Base-by-base conservation (phyloP, 2,329 filamentous ascomycete species). In the Venturia carpophila region DNA sequence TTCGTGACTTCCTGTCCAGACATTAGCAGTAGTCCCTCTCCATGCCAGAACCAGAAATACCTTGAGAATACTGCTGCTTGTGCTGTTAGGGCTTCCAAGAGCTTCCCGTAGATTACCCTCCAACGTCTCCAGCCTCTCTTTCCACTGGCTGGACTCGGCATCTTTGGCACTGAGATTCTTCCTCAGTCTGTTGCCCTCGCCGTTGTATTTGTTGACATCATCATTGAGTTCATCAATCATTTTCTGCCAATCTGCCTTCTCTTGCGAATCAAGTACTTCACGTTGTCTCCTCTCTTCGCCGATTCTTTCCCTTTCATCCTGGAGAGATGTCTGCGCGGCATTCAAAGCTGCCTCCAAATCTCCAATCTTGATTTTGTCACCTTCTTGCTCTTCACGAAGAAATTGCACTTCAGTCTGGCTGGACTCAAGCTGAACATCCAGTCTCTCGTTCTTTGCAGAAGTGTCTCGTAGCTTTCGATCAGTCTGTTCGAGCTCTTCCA, bases 281-380 rank as follows among this genome's bases (percentile, higher is more conserved):
- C 91, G 85, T 76, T 97, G 93, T 69, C 89, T 84, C 65, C 92
- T 83, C 78, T 97, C 94, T 66, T 89, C 86, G 27, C 84, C 82
- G 30, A 96, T 82, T 64, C 77, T 87, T 67, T 97, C 92, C 75
- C 88, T 89, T 75, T 96, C 92, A 63, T 94, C 92, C 65, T 89
- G 85, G n/a, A 96, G 79, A 61, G 80, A 85, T 71, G 91, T 86
- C 73, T 95, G 89, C n/a, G 87, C 84, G 65, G 86, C 88, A 70
- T 90, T 89, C 45, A 97, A 79, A 17, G 88, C 86, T 10, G 91
- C 90, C 73, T 97, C 92, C 9, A 97, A 81, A 72, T 97, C 92
- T 45, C 93, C 91, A 71, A 99, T 97, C 76, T 92, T 92, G 74
- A 99, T 96, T 82, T 99, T 99, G 79, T 99, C 94, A 21, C 85